Evolutionary conservation across 2,329 filamentous ascomycete genomes (phyloP).

Genomic region (Fusarium marasasianum): DNA sequence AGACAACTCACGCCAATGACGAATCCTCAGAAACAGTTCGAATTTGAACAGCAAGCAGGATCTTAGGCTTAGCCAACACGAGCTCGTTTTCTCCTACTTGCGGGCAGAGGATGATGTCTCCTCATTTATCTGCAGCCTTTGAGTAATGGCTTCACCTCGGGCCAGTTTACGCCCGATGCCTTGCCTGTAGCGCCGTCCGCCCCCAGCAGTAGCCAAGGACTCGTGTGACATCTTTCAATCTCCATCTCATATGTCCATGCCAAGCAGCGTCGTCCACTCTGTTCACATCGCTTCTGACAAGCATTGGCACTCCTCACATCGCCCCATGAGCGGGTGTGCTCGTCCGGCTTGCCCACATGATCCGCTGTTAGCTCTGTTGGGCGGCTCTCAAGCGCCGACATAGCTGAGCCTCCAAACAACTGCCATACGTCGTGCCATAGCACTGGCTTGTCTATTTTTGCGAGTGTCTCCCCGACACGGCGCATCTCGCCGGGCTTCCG

Average conservation of each 20-base stretch:
- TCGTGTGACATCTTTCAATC: conserved; percentile 53
- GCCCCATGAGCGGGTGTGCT: conserved; percentile 51
- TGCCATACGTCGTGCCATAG: conserved; percentile 62
- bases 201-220: conserved; percentile 62
- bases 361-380: conserved; percentile 55
- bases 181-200: conserved; percentile 37
- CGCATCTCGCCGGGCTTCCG: conserved; percentile 57
- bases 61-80: neutral
- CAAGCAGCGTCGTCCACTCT: conserved; percentile 53
- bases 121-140: conserved; percentile 36
- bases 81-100: neutral
- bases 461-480: conserved; percentile 54
- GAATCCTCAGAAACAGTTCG: conserved; percentile 4
- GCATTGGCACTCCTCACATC: conserved; percentile 52
- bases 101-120: neutral
- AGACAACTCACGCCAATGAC: conserved; percentile 19
- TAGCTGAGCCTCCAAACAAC: conserved; percentile 55
- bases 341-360: conserved; percentile 61
- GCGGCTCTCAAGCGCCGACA: conserved; percentile 50
- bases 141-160: conserved; percentile 41
- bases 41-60: conserved; percentile 10
- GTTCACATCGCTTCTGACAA: conserved; percentile 56
- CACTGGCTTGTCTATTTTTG: conserved; percentile 51
- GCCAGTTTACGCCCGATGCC: conserved; percentile 48
- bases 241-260: conserved; percentile 61